Conservation (phyloP, 208 protist species). For the Acanthamoeba divionensis region DNA sequence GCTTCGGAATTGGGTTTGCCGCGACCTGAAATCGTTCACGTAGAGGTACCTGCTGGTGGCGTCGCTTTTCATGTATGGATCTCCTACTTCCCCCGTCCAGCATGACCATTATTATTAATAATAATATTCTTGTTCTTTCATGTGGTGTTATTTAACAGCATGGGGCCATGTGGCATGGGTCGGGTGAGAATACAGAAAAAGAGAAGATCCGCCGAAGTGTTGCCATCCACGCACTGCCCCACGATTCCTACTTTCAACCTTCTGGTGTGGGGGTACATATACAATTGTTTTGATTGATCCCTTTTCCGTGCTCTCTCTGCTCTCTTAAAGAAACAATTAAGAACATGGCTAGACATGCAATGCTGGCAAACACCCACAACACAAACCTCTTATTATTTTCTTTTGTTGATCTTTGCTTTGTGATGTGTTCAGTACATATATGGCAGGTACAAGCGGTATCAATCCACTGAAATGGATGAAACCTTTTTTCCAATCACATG, state of each 20-base stretch:
- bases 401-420: neutral
- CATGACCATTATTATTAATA: too few relatives aligned
- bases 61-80: constrained; percentile 15
- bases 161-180: constrained; percentile 31
- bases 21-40: neutral
- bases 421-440: constrained; percentile 52
- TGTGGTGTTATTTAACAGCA: neutral
- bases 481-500: constrained; percentile 64
- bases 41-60: neutral
- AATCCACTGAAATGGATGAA: constrained; percentile 42
- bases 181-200: constrained; percentile 23
- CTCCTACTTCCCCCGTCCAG: neutral
- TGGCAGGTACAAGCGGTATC: constrained; percentile 48
- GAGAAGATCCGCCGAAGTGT: neutral
- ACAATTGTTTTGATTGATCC: neutral
- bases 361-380: neutral
- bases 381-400: neutral
- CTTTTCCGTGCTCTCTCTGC: neutral
- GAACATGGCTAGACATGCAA: neutral
- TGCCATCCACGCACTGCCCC: constrained; percentile 3
- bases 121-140: neutral
- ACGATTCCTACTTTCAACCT: neutral
- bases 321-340: neutral
- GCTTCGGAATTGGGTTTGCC: neutral
- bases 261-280: neutral